Evolutionary conservation across 768 basidiomycete species (phyloP), one percentile per base, ranked within the genome.

Genomic region (Thelephora aurantiotincta): DNA sequence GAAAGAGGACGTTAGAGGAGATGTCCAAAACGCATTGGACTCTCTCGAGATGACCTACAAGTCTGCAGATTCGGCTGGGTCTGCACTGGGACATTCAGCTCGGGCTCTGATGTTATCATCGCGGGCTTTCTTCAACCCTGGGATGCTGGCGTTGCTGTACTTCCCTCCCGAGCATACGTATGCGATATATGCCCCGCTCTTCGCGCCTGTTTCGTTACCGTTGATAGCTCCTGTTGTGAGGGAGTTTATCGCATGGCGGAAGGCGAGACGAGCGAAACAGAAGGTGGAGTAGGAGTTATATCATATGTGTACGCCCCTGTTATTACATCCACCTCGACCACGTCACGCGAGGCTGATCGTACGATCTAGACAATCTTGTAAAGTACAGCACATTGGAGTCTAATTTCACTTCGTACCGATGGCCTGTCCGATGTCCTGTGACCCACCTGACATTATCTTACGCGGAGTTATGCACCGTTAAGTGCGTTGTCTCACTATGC

Each of bases 161-260:
- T 98, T 98, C 65, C 96, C 96, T 18, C 82, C 90, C 16, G 96
- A 98, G 59, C 96, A 98, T 68, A 97, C 87, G 60, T 93, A 91
- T 61, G 93, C 93, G 2, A 90, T 99, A 7, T 98, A 98, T 61
- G 82, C 89, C 0, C 94, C 96, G 0, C 64, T 99, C 33, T 97
- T 99, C 60, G 94, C 89, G 2, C 92, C 90, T 43, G 75, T 91
- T 6, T 71, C 86, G 2, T 82, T 93, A 23, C 92, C 93, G 5
- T 62, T 97, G 46, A 50, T 91, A 9, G 79, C 86, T 2, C 78
- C 86, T 1, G 69, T 82, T 11, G 52, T 88, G 19, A 74, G 78
- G 58, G 92, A 94, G 61, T 45, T 85, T n/a, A 57, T 68, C 35
- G 74, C 73, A 0, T 89, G 84, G 83, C 59, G 52, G 50, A 54